Base-by-base conservation (phyloP, 2,329 filamentous ascomycete species). In the Colletotrichum spaethianum region DNA sequence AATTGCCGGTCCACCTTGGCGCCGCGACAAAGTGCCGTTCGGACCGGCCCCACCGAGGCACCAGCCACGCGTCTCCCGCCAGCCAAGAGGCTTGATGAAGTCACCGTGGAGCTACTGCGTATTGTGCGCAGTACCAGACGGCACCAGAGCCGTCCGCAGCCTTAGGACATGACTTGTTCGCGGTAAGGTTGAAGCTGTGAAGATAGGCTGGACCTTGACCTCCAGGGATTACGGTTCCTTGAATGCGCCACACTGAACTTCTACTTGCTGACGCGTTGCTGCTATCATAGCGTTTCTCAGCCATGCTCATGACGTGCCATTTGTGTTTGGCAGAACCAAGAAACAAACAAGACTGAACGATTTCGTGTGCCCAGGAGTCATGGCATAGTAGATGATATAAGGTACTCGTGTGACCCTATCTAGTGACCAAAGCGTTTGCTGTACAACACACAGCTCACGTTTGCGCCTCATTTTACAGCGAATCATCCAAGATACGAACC, bases 71-170 rank as follows among this genome's bases (percentile, higher is more conserved):
- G 65, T 69, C 69, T 59, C 44, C 20, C 20, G 5, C 36, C 31
- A 46, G 69, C 59, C 66, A 72, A 72, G 57, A 26, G 23, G 18
- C 44, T 46, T 26, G 53, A 72, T 70, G 70, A 72, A 70, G 59
- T 72, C 70, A 72, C 55, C 59, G 38, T 60, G 59, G 59, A 50
- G 59, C 65, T 42, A 67, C 53, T 38, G 53, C n/a, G 33, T 33
- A 38, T 8, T 23, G 4, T 46, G 23, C 31, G n/a, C 18, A 53
- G 36, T 18, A 23, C 46, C 18, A 42, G 20, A 33, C 36, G 56
- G 67, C 67, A 61, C 63, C 23, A 46, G 4, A 56, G 28, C 67
- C 40, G 53, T 46, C 26, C 36, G 12, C 14, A 33, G 40, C 44
- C 62, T 48, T 55, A 28, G 57, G 20, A 46, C 16, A 31, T 46